These are phyloP conservation scores for Jatropha curcas DNA, from an alignment of 345 rosid species.

Conservation along the genomic window DNA sequence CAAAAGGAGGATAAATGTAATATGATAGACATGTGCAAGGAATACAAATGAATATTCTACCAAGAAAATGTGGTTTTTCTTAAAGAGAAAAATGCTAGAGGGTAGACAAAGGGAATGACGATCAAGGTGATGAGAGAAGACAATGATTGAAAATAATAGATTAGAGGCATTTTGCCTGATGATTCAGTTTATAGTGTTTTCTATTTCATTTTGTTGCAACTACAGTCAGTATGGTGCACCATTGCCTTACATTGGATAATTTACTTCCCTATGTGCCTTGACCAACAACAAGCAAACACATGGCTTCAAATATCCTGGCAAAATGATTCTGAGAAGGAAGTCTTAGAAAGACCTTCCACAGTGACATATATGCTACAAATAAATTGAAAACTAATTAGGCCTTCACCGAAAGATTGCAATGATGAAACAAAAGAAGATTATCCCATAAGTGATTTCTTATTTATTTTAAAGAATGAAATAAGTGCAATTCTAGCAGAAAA, in stretches of 20 bases:
- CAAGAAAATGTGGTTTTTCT: neutral
- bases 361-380: neutral
- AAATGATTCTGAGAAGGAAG: too few species aligned
- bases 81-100: neutral
- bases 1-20: too few species aligned
- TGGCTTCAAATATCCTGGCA: too few species aligned
- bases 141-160: neutral
- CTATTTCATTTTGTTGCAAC: neutral
- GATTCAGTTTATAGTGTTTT: too few species aligned
- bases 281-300: neutral
- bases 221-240: neutral
- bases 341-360: neutral
- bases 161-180: neutral
- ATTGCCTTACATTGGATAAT: neutral
- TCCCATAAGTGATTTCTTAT: neutral
- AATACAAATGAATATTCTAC: too few species aligned
- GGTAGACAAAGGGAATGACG: neutral
- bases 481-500: slow-evolving; percentile 12
- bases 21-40: too few species aligned
- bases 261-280: neutral
- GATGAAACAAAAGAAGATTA: neutral
- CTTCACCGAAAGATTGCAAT: neutral
- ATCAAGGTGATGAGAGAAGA: neutral
- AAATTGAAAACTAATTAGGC: neutral
- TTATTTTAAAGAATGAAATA: neutral